These are phyloP conservation scores for Clavariopsis aquatica DNA, from an alignment of 495 filamentous ascomycete species.

Conservation along the genomic window DNA sequence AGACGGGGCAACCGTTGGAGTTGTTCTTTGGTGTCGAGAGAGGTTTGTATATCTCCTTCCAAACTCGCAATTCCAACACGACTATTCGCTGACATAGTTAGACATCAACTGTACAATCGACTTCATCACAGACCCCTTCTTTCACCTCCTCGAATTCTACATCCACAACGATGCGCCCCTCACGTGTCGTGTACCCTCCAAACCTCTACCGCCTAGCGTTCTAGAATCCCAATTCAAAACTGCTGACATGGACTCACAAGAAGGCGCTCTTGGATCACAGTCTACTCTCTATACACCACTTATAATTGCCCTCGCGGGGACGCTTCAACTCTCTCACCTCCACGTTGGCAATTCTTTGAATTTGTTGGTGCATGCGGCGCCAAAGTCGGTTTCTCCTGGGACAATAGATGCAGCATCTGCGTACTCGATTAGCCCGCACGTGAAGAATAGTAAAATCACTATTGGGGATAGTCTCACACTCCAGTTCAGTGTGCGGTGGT, in stretches of 20 bases:
- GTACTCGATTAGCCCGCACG: slow-evolving; percentile 73
- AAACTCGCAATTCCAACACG: slow-evolving; percentile 33
- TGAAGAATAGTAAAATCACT: slow-evolving; percentile 63
- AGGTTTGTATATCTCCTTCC: too few species aligned
- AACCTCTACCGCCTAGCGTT: slow-evolving; percentile 54
- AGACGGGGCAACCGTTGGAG: slow-evolving; percentile 78
- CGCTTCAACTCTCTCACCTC: slow-evolving; percentile 82
- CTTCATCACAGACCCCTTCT: slow-evolving; percentile 82
- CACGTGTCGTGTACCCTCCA: slow-evolving; percentile 84
- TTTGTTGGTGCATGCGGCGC: slow-evolving; percentile 75
- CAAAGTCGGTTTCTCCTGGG: slow-evolving; percentile 54
- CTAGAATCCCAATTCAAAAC: slow-evolving; percentile 26
- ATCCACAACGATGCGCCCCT: slow-evolving; percentile 94
- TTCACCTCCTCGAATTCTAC: slow-evolving; percentile 98
- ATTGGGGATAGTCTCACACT: slow-evolving; percentile 86
- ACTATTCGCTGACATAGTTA: too few species aligned
- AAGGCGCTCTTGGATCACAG: slow-evolving; percentile 41
- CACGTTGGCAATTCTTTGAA: slow-evolving; percentile 90
- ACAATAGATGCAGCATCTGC: slow-evolving; percentile 81
- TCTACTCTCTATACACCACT: slow-evolving; percentile 61
- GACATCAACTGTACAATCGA: slow-evolving; percentile 91
- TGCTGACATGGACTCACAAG: slow-evolving; percentile 31
- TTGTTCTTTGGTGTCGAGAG: slow-evolving; percentile 80
- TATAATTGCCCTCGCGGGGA: slow-evolving; percentile 85
- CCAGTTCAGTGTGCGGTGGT: slow-evolving; percentile 81